Conservation (phyloP, 345 rosid genomes). For the Raphanus sativus region DNA sequence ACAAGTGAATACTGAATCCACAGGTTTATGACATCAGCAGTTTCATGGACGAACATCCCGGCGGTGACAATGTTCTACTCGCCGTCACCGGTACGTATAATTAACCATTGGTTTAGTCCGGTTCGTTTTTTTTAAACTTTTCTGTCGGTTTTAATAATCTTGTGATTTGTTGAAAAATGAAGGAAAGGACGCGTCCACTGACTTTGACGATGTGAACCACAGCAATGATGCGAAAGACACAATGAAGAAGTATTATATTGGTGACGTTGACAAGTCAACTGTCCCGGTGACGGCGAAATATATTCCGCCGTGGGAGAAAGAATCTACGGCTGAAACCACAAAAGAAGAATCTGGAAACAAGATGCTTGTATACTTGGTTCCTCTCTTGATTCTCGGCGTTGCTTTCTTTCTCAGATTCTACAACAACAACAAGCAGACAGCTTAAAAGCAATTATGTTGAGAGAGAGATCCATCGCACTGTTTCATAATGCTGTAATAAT, state of each 20-base stretch:
- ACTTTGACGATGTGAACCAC: constrained; percentile 76
- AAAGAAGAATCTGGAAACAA: constrained; percentile 39
- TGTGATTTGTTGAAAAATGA: neutral
- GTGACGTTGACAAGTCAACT: constrained; percentile 60
- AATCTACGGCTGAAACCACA: constrained; percentile 28
- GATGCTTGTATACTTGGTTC: constrained; percentile 53
- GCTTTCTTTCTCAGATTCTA: constrained; percentile 59
- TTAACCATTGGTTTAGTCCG: neutral
- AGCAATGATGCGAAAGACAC: constrained; percentile 61
- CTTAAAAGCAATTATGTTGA: neutral
- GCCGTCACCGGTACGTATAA: constrained; percentile 57
- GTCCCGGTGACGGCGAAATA: constrained; percentile 46
- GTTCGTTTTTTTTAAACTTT: neutral
- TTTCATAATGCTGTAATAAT: constrained; percentile 1
- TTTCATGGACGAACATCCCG: constrained; percentile 87
- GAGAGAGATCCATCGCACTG: neutral
- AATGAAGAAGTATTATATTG: constrained; percentile 65
- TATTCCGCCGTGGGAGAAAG: constrained; percentile 40
- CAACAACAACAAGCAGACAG: constrained; percentile 25
- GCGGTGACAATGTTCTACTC: constrained; percentile 79
- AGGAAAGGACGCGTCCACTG: constrained; percentile 78
- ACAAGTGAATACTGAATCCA: neutral
- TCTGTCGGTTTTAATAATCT: neutral
- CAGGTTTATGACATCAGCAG: constrained; percentile 80
- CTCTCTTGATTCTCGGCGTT: constrained; percentile 62